These are phyloP conservation scores for Hericium erinaceus DNA, from an alignment of 768 basidiomycete species.

Conservation along the genomic window DNA sequence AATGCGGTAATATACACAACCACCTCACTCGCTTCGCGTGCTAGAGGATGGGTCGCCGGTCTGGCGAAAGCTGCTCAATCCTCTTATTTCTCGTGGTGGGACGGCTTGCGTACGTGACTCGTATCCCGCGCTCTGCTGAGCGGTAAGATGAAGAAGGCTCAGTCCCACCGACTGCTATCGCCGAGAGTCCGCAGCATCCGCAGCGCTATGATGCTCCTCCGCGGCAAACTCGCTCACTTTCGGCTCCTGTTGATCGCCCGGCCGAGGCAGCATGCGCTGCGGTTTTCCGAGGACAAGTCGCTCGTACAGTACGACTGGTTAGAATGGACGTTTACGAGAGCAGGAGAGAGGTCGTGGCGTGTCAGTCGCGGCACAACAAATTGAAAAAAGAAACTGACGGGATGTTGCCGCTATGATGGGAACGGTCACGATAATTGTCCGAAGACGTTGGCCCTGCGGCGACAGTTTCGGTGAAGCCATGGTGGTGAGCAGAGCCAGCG, in stretches of 20 bases:
- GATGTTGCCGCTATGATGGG: constrained; percentile 60
- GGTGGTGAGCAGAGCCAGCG: neutral
- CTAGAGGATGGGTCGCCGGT: no score
- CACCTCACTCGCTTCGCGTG: no score
- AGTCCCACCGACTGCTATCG: no score
- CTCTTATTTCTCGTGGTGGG: no score
- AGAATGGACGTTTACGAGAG: neutral
- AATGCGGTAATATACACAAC: no score
- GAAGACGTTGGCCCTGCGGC: constrained; percentile 35
- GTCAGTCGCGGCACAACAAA: neutral
- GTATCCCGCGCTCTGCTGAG: no score
- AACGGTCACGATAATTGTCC: constrained; percentile 50
- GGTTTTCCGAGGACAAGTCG: constrained; percentile 48
- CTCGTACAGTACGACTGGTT: constrained; percentile 55
- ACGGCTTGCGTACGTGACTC: no score
- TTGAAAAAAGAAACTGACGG: constrained; percentile 31
- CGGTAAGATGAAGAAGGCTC: no score
- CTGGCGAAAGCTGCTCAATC: no score
- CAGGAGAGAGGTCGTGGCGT: neutral
- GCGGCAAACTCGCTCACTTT: constrained; percentile 5
- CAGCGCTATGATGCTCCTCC: constrained; percentile 6
- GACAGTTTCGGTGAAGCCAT: constrained; percentile 25
- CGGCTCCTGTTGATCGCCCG: constrained; percentile 13
- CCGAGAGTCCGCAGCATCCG: neutral
- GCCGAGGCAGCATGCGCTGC: constrained; percentile 29